These are phyloP conservation scores for Grammothele lineata DNA, from an alignment of 768 basidiomycete genomes.

Conservation along the genomic window DNA sequence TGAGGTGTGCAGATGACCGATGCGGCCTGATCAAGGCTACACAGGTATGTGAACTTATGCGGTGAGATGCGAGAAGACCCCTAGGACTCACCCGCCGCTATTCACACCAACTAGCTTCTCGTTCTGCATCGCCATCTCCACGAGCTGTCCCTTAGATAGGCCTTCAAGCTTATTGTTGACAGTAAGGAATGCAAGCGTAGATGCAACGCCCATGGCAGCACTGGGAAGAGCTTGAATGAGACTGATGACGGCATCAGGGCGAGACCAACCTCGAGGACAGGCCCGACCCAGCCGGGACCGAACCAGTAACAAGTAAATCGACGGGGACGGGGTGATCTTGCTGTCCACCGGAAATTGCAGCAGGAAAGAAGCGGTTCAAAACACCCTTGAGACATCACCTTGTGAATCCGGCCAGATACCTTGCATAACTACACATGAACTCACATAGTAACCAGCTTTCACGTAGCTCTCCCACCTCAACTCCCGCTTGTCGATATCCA, in stretches of 20 bases:
- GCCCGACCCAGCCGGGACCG: conserved; percentile 84
- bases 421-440: conserved; percentile 22
- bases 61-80: neutral
- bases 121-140: conserved; percentile 77
- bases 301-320: conserved; percentile 75
- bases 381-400: conserved; percentile 46
- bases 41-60: neutral
- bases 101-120: conserved; percentile 85
- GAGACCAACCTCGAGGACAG: conserved; percentile 50
- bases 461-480: conserved; percentile 86
- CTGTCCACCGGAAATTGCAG: neutral
- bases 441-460: conserved; percentile 79
- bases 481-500: conserved; percentile 68
- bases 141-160: conserved; percentile 66
- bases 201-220: conserved; percentile 88
- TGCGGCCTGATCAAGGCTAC: conserved; percentile 88
- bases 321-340: conserved; percentile 47
- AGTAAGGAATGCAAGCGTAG: conserved; percentile 75
- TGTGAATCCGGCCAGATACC: neutral
- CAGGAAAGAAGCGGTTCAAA: conserved; percentile 52
- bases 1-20: conserved; percentile 72
- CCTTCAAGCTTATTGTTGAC: conserved; percentile 59
- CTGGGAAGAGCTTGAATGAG: conserved; percentile 30
- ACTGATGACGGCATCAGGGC: neutral
- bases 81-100: conserved; percentile 63